Percentiles rank a stretch among this genome's conserved stretches.
These are phyloP conservation scores for Niebla homalea DNA, from an alignment of 495 filamentous ascomycete species.

Conservation along the genomic window DNA sequence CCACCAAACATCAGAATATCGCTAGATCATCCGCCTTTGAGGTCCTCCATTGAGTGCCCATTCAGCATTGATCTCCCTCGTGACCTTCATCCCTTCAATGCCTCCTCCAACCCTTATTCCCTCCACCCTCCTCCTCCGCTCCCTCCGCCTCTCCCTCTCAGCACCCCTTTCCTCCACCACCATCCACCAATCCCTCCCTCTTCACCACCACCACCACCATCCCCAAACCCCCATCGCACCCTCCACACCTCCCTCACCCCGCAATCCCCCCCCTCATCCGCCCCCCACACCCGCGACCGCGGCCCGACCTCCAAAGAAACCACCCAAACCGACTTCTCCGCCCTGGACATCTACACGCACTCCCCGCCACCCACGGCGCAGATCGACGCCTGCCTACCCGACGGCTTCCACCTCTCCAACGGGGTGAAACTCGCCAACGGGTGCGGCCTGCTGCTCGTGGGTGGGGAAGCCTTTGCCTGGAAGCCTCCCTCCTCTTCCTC, in stretches of 20 bases:
- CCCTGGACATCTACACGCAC: conserved; percentile 66
- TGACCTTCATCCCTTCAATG: conserved; percentile 1
- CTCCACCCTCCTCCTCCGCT: not conserved
- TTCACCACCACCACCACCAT: not conserved
- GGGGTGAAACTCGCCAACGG: conserved; percentile 53
- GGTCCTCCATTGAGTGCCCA: not conserved
- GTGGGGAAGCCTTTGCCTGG: conserved; percentile 82
- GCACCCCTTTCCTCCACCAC: not conserved
- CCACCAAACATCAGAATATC: not conserved
- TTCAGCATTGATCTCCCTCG: not conserved
- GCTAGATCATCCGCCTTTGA: not conserved
- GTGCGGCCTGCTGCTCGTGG: conserved; percentile 59
- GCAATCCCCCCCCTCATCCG: not conserved
- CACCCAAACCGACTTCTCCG: conserved; percentile 61
- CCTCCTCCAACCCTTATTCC: not conserved
- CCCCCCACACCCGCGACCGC: conserved; percentile 34
- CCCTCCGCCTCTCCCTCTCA: not conserved
- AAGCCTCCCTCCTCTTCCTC: conserved; percentile 56
- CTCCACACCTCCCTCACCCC: not conserved
- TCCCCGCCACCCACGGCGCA: conserved; percentile 63
- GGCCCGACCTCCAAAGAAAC: conserved; percentile 45
- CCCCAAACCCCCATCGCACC: not conserved
- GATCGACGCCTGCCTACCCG: conserved; percentile 61
- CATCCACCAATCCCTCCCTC: too few species aligned
- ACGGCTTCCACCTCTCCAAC: conserved; percentile 74